Conservation (phyloP, 495 filamentous ascomycete species). For the Astrocystis sublimbata region DNA sequence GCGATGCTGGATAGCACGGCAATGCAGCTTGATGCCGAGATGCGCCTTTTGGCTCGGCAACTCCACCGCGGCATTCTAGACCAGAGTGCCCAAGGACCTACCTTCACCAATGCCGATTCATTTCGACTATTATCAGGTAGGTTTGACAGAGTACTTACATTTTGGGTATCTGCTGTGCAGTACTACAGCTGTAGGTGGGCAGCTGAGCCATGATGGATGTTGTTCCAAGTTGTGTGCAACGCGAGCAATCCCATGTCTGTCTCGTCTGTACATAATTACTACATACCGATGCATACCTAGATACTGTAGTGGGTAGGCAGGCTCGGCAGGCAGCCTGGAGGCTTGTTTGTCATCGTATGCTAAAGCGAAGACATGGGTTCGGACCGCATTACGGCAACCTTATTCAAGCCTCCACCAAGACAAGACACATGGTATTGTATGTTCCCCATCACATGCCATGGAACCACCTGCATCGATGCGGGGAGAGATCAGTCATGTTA, state of each 20-base stretch:
- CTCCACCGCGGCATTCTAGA: too few relatives aligned
- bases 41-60: not conserved
- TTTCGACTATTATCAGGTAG: not conserved
- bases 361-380: not conserved
- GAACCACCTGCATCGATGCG: not conserved
- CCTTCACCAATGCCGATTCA: too few relatives aligned
- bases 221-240: not conserved
- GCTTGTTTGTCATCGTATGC: not conserved
- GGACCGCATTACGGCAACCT: not conserved
- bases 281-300: too few relatives aligned
- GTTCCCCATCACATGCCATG: not conserved
- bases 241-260: not conserved
- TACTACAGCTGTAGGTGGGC: too few relatives aligned
- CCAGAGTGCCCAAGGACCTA: too few relatives aligned
- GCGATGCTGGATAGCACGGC: slow-evolving; percentile 11
- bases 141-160: not conserved
- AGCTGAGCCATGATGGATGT: too few relatives aligned
- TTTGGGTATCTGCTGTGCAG: too few relatives aligned
- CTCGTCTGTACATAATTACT: too few relatives aligned
- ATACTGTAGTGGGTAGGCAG: too few relatives aligned
- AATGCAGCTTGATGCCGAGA: not conserved
- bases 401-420: not conserved
- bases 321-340: too few relatives aligned
- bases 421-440: too few relatives aligned
- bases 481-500: not conserved